phyloP scores from a whole-genome alignment of 495 filamentous ascomycete genomes.

The Trichoderma orchidacearum region DNA sequence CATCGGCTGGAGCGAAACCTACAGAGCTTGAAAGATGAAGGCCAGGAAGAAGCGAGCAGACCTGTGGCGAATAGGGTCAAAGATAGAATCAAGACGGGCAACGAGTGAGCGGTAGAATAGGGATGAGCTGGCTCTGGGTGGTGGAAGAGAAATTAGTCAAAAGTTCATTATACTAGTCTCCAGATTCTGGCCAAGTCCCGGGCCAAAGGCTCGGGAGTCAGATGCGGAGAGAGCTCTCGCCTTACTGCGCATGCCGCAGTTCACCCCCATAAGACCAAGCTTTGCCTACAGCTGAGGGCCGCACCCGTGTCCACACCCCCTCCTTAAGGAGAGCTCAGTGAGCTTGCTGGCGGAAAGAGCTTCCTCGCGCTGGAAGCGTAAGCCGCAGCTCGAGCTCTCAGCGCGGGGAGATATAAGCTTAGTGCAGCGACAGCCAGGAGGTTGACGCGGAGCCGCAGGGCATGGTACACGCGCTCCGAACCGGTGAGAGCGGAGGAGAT shows the following conservation, averaged over 20 bases:
- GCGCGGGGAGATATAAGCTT: conserved; percentile 42
- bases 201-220: neutral
- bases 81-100: conserved; percentile 44
- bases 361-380: conserved; percentile 15
- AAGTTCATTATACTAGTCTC: neutral
- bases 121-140: conserved; percentile 38
- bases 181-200: neutral
- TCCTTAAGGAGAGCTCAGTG: conserved; percentile 23
- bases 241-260: conserved; percentile 45
- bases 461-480: conserved; percentile 47
- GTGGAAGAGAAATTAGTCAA: neutral
- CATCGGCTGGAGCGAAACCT: conserved; percentile 47
- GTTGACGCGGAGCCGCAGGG: conserved; percentile 48
- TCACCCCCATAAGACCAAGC: conserved; percentile 38
- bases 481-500: conserved; percentile 42
- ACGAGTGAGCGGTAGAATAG: conserved; percentile 42
- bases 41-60: conserved; percentile 38
- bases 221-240: conserved; percentile 19
- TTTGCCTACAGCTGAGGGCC: conserved; percentile 47
- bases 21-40: conserved; percentile 46
- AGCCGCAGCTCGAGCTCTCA: conserved; percentile 33
- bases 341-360: conserved; percentile 32
- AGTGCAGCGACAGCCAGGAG: conserved; percentile 43
- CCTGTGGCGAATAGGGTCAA: conserved; percentile 42
- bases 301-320: neutral